Base-by-base conservation (phyloP, 306 rosid species). In the Glycyrrhiza uralensis region DNA sequence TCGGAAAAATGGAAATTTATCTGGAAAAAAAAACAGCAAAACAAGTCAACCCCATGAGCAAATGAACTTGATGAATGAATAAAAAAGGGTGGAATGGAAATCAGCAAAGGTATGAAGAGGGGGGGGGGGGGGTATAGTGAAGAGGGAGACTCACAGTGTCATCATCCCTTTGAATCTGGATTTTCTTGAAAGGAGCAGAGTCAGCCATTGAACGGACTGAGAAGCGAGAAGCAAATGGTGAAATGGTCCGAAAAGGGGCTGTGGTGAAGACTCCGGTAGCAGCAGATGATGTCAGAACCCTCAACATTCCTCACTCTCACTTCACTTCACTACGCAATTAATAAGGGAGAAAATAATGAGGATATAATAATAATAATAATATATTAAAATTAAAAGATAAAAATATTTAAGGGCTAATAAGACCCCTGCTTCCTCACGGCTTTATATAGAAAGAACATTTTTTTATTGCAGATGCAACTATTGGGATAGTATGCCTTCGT, bases 181-280 rank as follows among this genome's bases (percentile, higher is more conserved):
- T 82, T 85, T 91, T 89, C 71, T 81, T 86, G 86, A 94, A 94
- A 56, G 92, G 88, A 12, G 91, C 75, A 28, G 96, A 85, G 66
- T 81, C 82, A 32, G 96, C 95, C 88, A 91, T 91, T 41, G 87
- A 74, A 28, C 89, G 91, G n/a, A 87, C 78, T n/a, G 92, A 87
- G 74, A 77, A 65, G 76, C 88, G 86, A 72, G 78, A 80, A 41
- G 32, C 11, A 4, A 69, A 14, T 70, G 80, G 81, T 18, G 80
- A 59, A 76, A 74, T 66, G 58, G 56, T 64, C 64, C 69, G 79
- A 20, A 78, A 58, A 49, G 77, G 80, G 3, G 71, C 24, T 32
- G 52, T 8, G 14, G 46, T 0, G 76, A 86, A 63, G 75, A 69
- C 23, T 82, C 72, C 68, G 45, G 86, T 54, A 63, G 81, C 73